Evolutionary conservation across 352 stramenopile genomes (phyloP).

Genomic region (Globisporangium recalcitrans): DNA sequence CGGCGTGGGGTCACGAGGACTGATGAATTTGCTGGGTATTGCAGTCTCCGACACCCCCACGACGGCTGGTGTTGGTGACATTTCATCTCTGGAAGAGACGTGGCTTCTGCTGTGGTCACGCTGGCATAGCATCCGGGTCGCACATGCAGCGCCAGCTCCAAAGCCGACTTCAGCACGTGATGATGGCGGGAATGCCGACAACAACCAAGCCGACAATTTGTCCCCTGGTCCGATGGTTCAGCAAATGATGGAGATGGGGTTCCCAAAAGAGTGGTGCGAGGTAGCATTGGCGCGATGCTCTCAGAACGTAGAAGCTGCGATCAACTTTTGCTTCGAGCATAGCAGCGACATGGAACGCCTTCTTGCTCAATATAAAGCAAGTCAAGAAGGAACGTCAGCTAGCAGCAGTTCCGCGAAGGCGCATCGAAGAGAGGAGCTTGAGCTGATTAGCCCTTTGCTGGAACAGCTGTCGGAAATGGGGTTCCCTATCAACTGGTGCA

Average conservation of each 20-base stretch:
- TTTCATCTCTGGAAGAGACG: conserved; percentile 70
- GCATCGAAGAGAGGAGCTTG: conserved; percentile 43
- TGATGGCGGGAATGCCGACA: conserved; percentile 20
- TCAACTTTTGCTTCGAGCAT: conserved; percentile 93
- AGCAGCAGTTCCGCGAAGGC: conserved; percentile 20
- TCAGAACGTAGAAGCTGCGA: conserved; percentile 87
- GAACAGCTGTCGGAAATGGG: conserved; percentile 91
- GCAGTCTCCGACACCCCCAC: conserved; percentile 72
- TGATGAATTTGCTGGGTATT: conserved; percentile 65
- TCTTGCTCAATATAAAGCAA: conserved; percentile 70
- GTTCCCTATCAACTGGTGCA: conserved; percentile 91
- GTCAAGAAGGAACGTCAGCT: conserved; percentile 28
- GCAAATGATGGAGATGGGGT: conserved; percentile 93
- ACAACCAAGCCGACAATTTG: conserved; percentile 22
- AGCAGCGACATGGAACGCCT: conserved; percentile 89
- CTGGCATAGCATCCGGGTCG: conserved; percentile 58
- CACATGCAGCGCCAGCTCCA: conserved; percentile 32
- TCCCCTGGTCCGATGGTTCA: conserved; percentile 70
- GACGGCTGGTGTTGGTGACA: conserved; percentile 58
- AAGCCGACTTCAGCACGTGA: conserved; percentile 17
- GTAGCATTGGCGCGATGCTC: conserved; percentile 80
- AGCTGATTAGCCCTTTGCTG: conserved; percentile 65
- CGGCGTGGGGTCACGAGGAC: conserved; percentile 38
- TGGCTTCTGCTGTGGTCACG: conserved; percentile 77
- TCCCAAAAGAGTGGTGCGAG: conserved; percentile 90